phyloP scores from a whole-genome alignment of 1,284 basidiomycete genomes.

The Ganoderma meredithae region DNA sequence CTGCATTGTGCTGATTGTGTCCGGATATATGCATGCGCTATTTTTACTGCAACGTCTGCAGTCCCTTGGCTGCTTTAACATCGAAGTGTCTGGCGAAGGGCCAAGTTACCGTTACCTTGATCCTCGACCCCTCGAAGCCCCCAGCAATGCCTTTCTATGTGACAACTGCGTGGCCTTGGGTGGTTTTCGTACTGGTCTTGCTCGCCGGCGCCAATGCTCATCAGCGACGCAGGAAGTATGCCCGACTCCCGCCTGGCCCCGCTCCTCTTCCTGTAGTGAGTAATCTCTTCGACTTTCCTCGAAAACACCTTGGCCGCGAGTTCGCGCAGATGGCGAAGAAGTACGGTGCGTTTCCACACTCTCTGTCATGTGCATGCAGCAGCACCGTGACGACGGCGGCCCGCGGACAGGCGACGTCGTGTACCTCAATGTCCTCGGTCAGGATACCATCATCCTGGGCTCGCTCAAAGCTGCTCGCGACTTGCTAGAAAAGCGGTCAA shows the following conservation, averaged over 20 bases:
- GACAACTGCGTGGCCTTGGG: background rate
- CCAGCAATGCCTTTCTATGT: no score
- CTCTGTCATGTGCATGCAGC: background rate
- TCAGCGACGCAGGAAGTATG: background rate
- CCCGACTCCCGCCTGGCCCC: conserved; percentile 13
- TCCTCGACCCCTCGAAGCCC: background rate
- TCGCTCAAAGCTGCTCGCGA: conserved; percentile 59
- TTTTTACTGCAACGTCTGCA: no score
- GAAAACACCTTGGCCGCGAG: conserved; percentile 11
- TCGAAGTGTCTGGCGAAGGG: background rate
- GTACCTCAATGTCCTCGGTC: conserved; percentile 65
- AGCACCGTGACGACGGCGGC: no score
- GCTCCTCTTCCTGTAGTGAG: conserved; percentile 4
- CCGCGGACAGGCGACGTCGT: conserved; percentile 59
- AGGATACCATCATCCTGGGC: conserved; percentile 66
- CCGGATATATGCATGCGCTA: no score
- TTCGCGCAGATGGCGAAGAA: background rate
- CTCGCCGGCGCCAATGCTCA: background rate
- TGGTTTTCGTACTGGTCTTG: background rate
- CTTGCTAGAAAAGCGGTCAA: conserved; percentile 71
- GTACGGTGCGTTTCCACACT: background rate
- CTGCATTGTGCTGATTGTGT: no score
- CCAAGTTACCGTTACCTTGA: background rate
- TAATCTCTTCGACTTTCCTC: conserved; percentile 13
- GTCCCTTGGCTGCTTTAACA: background rate